Conservation (phyloP, 345 rosid species). For the Gossypium herbaceum region DNA sequence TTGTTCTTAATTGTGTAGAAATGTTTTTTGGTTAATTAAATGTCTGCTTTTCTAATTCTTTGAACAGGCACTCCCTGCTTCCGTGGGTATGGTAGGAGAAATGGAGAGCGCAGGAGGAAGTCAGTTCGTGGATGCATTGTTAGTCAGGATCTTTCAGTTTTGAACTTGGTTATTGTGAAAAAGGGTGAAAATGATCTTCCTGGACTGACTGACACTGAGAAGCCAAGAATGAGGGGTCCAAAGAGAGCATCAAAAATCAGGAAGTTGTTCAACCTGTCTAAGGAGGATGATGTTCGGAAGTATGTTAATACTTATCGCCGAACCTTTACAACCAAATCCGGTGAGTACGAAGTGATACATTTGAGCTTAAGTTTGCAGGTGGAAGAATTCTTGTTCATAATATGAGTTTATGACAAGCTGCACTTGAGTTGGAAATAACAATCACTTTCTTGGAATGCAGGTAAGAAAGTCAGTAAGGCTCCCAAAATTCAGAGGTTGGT, state of each 20-base stretch:
- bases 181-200: constrained; percentile 83
- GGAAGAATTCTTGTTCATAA: no score
- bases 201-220: constrained; percentile 81
- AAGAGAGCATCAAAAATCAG: constrained; percentile 91
- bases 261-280: constrained; percentile 72
- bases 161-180: constrained; percentile 84
- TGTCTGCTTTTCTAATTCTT: neutral
- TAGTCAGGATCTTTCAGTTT: constrained; percentile 74
- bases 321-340: constrained; percentile 63
- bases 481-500: constrained; percentile 90
- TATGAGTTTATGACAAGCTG: neutral
- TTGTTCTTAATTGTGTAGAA: neutral
- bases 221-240: constrained; percentile 93
- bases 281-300: constrained; percentile 89
- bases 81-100: constrained; percentile 75
- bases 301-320: constrained; percentile 85
- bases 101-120: constrained; percentile 80
- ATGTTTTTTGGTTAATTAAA: neutral
- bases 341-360: constrained; percentile 21
- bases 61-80: constrained; percentile 69
- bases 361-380: neutral
- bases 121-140: constrained; percentile 91
- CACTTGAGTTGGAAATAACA: neutral
- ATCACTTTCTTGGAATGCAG: constrained; percentile 27
- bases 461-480: constrained; percentile 80